Base-by-base conservation (phyloP, 2,329 filamentous ascomycete genomes). In the Stemphylium vesicarium region DNA sequence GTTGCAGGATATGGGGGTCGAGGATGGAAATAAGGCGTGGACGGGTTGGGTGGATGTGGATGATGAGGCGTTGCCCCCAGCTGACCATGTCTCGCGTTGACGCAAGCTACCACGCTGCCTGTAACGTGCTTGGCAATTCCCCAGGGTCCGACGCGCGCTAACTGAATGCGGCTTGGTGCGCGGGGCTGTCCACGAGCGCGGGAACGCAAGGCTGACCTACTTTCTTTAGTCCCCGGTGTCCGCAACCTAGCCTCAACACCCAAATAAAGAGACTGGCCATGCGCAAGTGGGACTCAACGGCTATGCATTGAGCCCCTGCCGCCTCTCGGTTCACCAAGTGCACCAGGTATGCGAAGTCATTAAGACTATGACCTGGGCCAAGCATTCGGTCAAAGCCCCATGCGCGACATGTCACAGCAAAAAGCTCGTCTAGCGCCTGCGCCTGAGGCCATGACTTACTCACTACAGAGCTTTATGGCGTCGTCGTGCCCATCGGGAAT, bases 41-140 rank as follows among this genome's bases (percentile, higher is more conserved):
- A 26, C 29, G 18, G 46, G n/a, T 33, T 32, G 39, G 32, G 35
- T 54, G 24, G 39, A 50, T 39, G 35, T 54, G 24, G 39, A 50
- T 39, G 51, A 32, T 50, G 51, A 50, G 43, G 40, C 29, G 42
- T 36, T 33, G 32, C 20, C 18, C n/a, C 18, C 12, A 45, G 42
- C 26, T 54, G 40, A 29, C 26, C 2, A 43, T 39, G 51, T 43
- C 38, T 44, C 51, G 46, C 45, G 39, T 44, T 24, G 42, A 55
- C 47, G 52, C 52, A 51, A 55, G 47, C 52, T 50, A 36, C 47
- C 29, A 55, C 48, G 47, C 45, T 37, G 42, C 38, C 33, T 48
- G 50, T 49, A 50, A 42, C 44, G 33, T 42, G 50, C 50, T 53
- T 53, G 50, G 50, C 50, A 38, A 37, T 22, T 29, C 31, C 37